Conservation (phyloP, 1,139 yeast species). For the Hyphopichia wangnamkhiaoensis region DNA sequence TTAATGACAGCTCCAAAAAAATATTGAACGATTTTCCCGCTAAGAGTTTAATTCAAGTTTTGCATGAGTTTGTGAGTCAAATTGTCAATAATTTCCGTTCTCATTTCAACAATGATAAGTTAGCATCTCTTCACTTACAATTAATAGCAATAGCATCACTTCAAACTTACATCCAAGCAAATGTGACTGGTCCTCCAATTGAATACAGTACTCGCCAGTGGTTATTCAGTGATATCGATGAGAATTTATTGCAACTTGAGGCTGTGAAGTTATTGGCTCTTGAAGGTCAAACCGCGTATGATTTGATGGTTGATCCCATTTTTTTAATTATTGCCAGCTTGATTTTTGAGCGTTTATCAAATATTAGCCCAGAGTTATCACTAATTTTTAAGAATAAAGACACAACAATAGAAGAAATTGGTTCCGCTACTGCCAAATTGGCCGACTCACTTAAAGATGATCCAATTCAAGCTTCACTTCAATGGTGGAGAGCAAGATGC, state of each 20-base stretch:
- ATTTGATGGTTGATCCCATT: conserved; percentile 56
- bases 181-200: conserved; percentile 81
- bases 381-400: conserved; percentile 19
- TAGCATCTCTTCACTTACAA: conserved; percentile 25
- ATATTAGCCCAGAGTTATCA: conserved; percentile 29
- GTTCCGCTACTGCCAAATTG: conserved; percentile 21
- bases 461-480: conserved; percentile 46
- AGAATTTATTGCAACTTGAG: conserved; percentile 28
- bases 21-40: conserved; percentile 21
- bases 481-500: conserved; percentile 77
- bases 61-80: conserved; percentile 20
- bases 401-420: conserved; percentile 20
- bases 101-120: conserved; percentile 5
- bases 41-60: conserved; percentile 17
- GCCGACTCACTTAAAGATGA: conserved; percentile 13
- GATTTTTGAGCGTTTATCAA: conserved; percentile 51
- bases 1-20: conserved; percentile 11
- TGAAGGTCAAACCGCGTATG: conserved; percentile 67
- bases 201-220: conserved; percentile 35
- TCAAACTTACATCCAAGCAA: conserved; percentile 71
- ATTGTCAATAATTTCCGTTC: conserved; percentile 12
- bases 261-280: conserved; percentile 44
- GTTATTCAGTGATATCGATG: conserved; percentile 33
- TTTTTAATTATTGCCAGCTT: conserved; percentile 49
- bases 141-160: conserved; percentile 56